Evolutionary conservation across 2,329 filamentous ascomycete species (phyloP), one percentile per base, ranked within the genome.

Genomic region (Rugonectria rugulosa): DNA sequence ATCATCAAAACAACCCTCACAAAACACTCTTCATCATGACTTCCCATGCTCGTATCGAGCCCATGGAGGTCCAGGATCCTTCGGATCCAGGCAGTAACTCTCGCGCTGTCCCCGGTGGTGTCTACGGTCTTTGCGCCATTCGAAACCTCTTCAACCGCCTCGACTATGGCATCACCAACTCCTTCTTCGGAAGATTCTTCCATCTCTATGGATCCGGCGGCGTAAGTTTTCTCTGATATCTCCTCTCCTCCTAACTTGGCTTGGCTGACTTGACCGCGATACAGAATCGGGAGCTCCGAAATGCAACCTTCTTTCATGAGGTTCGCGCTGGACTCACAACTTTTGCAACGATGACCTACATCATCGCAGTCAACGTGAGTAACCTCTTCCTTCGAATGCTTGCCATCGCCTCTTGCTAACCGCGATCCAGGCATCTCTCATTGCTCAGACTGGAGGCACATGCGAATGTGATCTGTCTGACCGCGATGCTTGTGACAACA

Each of bases 271-370:
- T n/a, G 14, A 4, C 19, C 20, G 10, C 21, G 31, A 12, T 23
- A 4, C 17, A 92, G 88, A 83, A 84, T 26, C 81, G 86, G 43
- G 86, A 89, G 68, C 85, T 91, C 43, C 81, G 82, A 56, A 85
- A 85, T 31, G 83, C 89, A 29, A 87, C 82, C 56, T 92, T 94
- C 72, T 86, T 91, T 60, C 89, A 86, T 19, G 91, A 95, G 72
- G 76, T 95, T 53, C 87, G 91, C 23, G 91, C 91, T 24, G 91
- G 91, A 2, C 72, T 94, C 49, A 92, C 91, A 2, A 95, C 91
- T 3, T 90, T 90, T 69, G 87, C 88, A 50, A 89, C 88, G 3
- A 92, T 92, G 90, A 88, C 90, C 12, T 94, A 93, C 73, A 94
- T 95, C 65, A 92, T 95, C 68, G 88, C 88, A 8, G 87, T 88